These are phyloP conservation scores for Dacryopinax spathularia DNA, from an alignment of 768 basidiomycete species.

Conservation along the genomic window DNA sequence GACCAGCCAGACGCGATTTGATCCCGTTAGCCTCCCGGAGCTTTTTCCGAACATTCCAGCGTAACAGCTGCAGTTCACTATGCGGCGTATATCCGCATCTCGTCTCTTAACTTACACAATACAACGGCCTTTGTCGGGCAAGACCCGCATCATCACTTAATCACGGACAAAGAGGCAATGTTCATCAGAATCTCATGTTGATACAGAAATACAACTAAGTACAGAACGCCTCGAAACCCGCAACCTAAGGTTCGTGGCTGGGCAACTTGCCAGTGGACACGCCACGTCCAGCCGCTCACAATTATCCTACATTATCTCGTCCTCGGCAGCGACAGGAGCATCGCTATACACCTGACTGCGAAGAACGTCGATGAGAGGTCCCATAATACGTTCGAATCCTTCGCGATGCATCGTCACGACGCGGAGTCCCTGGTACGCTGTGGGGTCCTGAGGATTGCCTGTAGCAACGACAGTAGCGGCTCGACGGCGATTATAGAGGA, in stretches of 20 bases:
- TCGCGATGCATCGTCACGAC: background rate
- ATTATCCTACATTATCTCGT: background rate
- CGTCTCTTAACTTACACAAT: too few species aligned
- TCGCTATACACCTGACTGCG: background rate
- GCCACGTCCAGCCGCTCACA: too few species aligned
- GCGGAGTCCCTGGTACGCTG: background rate
- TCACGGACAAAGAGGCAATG: background rate
- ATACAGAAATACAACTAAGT: background rate
- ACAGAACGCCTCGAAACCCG: background rate
- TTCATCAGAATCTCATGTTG: background rate
- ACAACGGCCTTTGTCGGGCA: too few species aligned
- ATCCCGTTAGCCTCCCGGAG: background rate
- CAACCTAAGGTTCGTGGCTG: too few species aligned
- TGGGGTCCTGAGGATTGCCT: background rate
- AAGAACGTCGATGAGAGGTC: background rate
- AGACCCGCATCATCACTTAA: too few species aligned
- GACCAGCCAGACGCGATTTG: conserved; percentile 3
- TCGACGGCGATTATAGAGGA: conserved; percentile 76
- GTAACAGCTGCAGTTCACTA: too few species aligned
- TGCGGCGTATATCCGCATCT: too few species aligned
- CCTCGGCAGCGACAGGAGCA: background rate
- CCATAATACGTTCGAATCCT: conserved; percentile 1
- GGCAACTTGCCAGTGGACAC: too few species aligned
- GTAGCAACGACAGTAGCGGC: conserved; percentile 92
- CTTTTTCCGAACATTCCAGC: conserved; percentile 3